These are phyloP conservation scores for Cercospora berteroae DNA, from an alignment of 2,329 filamentous ascomycete species.

Conservation along the genomic window DNA sequence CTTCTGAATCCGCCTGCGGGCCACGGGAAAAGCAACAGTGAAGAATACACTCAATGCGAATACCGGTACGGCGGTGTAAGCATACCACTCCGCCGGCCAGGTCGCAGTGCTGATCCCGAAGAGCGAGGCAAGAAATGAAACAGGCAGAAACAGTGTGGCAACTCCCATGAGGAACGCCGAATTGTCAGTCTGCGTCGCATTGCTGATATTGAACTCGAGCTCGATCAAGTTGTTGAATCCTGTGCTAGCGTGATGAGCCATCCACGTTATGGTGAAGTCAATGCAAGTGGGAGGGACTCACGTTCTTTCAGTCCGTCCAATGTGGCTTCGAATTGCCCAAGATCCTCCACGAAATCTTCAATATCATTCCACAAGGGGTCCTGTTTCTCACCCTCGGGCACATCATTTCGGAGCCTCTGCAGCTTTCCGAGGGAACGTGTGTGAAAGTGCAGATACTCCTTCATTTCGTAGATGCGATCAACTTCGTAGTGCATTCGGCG, in stretches of 20 bases:
- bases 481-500: conserved; percentile 37
- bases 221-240: conserved; percentile 41
- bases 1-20: conserved; percentile 30
- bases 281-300: conserved; percentile 8
- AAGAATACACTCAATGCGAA: conserved; percentile 33
- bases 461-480: conserved; percentile 39
- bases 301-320: conserved; percentile 39
- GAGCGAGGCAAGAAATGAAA: conserved; percentile 38
- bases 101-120: conserved; percentile 39
- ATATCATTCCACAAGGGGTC: conserved; percentile 39
- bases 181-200: conserved; percentile 38
- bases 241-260: conserved; percentile 9
- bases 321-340: conserved; percentile 38
- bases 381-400: conserved; percentile 32
- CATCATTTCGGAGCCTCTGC: conserved; percentile 36
- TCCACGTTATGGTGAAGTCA: no score
- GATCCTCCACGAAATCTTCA: conserved; percentile 39
- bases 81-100: conserved; percentile 36
- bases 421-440: conserved; percentile 38
- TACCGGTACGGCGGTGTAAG: conserved; percentile 37
- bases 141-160: conserved; percentile 39
- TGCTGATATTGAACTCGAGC: conserved; percentile 43
- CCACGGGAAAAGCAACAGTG: conserved; percentile 33
- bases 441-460: conserved; percentile 40
- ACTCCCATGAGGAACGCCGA: conserved; percentile 37